Conservation (phyloP, 495 filamentous ascomycete species). For the Pseudevernia furfuracea region DNA sequence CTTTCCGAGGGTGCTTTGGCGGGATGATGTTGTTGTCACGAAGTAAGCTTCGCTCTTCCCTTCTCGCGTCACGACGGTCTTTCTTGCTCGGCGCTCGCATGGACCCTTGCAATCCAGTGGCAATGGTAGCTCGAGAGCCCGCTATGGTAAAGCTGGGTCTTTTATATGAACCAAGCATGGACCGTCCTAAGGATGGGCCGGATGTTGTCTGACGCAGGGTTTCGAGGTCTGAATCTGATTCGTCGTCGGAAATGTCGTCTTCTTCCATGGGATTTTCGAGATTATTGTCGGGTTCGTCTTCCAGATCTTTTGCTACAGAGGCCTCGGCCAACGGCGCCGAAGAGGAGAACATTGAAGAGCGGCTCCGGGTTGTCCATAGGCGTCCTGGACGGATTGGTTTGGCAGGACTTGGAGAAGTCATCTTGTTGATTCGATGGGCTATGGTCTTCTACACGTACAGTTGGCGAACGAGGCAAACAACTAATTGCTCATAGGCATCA, state of each 20-base stretch:
- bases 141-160: slow-evolving; percentile 59
- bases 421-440: neutral
- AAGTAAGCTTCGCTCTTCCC: slow-evolving; percentile 67
- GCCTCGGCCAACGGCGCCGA: slow-evolving; percentile 56
- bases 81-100: slow-evolving; percentile 39
- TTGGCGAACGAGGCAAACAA: no score
- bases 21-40: slow-evolving; percentile 69
- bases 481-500: neutral
- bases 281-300: slow-evolving; percentile 40
- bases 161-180: slow-evolving; percentile 62
- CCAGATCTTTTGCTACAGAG: slow-evolving; percentile 62
- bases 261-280: slow-evolving; percentile 41
- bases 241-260: slow-evolving; percentile 34
- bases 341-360: slow-evolving; percentile 14
- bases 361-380: slow-evolving; percentile 19
- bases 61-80: slow-evolving; percentile 55
- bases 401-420: slow-evolving; percentile 9
- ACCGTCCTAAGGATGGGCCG: slow-evolving; percentile 36
- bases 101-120: slow-evolving; percentile 23
- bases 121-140: slow-evolving; percentile 45
- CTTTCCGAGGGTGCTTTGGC: slow-evolving; percentile 53
- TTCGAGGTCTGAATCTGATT: slow-evolving; percentile 35
- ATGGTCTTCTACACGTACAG: neutral
- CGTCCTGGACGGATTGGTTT: slow-evolving; percentile 16
- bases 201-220: slow-evolving; percentile 33